Percentiles rank a stretch among this genome's conserved stretches.
Evolutionary conservation across 1,139 yeast species (phyloP).

Genomic region (Diutina scorzettiae): DNA sequence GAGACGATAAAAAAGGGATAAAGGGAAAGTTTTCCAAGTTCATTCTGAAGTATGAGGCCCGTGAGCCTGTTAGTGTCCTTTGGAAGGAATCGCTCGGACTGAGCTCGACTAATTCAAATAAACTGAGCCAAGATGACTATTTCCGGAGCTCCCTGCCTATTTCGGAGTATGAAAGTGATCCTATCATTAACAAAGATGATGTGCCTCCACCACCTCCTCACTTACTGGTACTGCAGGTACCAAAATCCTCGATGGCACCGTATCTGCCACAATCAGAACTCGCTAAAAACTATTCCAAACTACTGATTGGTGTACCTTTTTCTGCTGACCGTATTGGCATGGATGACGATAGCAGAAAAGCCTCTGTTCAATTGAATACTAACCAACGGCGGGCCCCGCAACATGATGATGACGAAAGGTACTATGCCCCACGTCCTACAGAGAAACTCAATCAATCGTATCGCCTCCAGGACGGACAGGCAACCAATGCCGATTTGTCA

Average conservation of each 20-base stretch:
- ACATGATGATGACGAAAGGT: conserved; percentile 25
- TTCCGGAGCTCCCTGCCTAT: conserved; percentile 4
- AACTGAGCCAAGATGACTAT: background rate
- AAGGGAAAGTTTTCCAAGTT: conserved; percentile 2
- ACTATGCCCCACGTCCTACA: conserved; percentile 36
- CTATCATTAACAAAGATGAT: background rate
- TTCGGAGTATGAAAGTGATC: background rate
- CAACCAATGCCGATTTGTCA: conserved; percentile 14
- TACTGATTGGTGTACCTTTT: conserved; percentile 18
- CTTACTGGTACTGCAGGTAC: background rate
- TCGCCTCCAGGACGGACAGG: conserved; percentile 15
- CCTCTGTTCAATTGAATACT: too few relatives aligned
- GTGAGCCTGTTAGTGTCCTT: background rate
- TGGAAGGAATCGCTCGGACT: background rate
- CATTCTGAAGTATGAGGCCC: background rate
- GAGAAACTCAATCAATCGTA: conserved; percentile 21
- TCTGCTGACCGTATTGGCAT: conserved; percentile 35
- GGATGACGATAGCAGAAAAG: conserved; percentile 14
- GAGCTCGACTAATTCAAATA: background rate
- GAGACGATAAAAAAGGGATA: background rate
- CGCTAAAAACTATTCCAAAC: background rate
- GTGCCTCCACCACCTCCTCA: conserved; percentile 1
- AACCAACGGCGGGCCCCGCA: conserved; percentile 9
- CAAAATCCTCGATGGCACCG: background rate
- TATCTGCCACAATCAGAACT: background rate